Percentiles rank a stretch among this genome's conserved stretches.
phyloP scores from a whole-genome alignment of 1,284 basidiomycete genomes.

The Sanghuangporus sanghuang region DNA sequence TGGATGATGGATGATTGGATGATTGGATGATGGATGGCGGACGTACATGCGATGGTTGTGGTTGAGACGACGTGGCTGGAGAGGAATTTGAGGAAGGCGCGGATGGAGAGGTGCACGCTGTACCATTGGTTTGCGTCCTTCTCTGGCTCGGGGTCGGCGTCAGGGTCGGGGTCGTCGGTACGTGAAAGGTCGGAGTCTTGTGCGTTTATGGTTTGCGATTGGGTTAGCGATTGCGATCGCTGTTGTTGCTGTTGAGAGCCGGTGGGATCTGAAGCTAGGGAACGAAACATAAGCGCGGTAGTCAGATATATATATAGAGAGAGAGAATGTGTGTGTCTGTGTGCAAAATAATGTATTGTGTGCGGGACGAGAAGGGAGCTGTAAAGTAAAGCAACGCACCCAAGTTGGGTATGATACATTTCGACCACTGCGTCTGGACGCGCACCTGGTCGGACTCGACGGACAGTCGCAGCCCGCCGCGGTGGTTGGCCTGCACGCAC shows the following conservation, averaged over 20 bases:
- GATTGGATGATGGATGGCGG: too few species aligned
- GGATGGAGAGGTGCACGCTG: conserved; percentile 65
- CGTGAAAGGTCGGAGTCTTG: conserved; percentile 28
- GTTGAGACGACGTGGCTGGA: conserved; percentile 81
- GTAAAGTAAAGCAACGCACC: conserved; percentile 35
- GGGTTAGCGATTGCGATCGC: too few species aligned
- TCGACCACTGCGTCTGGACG: conserved; percentile 80
- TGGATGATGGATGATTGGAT: too few species aligned
- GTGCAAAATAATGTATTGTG: not conserved
- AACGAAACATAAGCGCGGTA: too few species aligned
- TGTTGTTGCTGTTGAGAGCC: conserved; percentile 2
- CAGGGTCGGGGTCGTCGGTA: conserved; percentile 21
- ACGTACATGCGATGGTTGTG: conserved; percentile 82
- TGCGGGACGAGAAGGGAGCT: not conserved
- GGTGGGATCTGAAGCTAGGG: not conserved
- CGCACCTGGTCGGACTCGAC: conserved; percentile 67
- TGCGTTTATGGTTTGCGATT: not conserved
- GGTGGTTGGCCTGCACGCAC: conserved; percentile 64
- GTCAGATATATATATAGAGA: too few species aligned
- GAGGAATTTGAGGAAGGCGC: conserved; percentile 79
- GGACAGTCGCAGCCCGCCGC: conserved; percentile 59
- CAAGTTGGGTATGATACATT: conserved; percentile 64
- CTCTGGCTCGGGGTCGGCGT: conserved; percentile 23
- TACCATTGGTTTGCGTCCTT: conserved; percentile 53
- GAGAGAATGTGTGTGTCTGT: too few species aligned